A percentile compares a stretch with the other conserved stretches of the same genome.
Evolutionary conservation across 2,329 filamentous ascomycete genomes (phyloP).

Genomic region (Endoconidiophora laricicola): DNA sequence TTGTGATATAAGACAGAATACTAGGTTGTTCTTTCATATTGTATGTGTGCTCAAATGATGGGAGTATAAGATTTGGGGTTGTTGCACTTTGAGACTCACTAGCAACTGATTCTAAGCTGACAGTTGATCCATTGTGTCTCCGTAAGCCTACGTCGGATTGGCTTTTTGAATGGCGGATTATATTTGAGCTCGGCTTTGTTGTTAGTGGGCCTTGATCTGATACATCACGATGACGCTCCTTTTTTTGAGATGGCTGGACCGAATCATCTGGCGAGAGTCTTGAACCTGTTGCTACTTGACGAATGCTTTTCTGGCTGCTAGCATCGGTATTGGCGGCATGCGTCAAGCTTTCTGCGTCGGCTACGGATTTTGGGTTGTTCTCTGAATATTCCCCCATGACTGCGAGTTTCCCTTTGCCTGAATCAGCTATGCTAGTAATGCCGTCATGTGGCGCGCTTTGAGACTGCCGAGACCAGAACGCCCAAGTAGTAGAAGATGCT

Average conservation of each 20-base stretch:
- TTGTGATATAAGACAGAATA: constrained; percentile 48
- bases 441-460: constrained; percentile 16
- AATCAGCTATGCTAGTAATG: constrained; percentile 15
- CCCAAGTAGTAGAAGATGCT: constrained; percentile 52
- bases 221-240: constrained; percentile 2
- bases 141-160: constrained; percentile 1
- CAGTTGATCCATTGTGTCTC: neutral
- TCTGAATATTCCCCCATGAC: constrained; percentile 41
- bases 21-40: constrained; percentile 49
- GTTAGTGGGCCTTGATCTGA: constrained; percentile 17
- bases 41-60: constrained; percentile 54
- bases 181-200: constrained; percentile 16
- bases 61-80: constrained; percentile 46
- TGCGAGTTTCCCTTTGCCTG: constrained; percentile 29
- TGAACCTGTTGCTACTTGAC: neutral
- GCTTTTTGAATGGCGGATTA: constrained; percentile 13
- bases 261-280: neutral
- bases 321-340: neutral
- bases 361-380: constrained; percentile 32
- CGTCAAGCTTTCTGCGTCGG: neutral
- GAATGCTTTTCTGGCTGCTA: neutral
- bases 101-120: constrained; percentile 3
- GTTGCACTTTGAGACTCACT: constrained; percentile 18
- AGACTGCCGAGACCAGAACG: constrained; percentile 57
- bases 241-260: neutral